These are phyloP conservation scores for Huntiella abstrusa DNA, from an alignment of 2,329 filamentous ascomycete genomes.

Conservation along the genomic window DNA sequence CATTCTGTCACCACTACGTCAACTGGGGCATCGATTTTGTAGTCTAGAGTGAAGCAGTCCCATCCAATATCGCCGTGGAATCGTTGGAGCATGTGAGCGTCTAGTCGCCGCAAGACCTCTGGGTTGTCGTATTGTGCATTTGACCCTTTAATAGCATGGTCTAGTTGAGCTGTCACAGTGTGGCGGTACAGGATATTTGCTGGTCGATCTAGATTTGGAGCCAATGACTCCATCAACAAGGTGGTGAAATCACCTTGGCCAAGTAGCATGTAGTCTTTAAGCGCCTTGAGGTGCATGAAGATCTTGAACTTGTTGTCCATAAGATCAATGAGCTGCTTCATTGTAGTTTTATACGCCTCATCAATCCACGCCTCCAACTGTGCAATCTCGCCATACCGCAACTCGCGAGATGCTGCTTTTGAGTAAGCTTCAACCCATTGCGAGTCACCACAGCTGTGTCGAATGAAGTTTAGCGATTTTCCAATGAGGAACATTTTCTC, in stretches of 20 bases:
- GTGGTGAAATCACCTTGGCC: constrained; percentile 96
- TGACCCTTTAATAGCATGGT: constrained; percentile 90
- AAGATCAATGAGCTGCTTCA: constrained; percentile 80
- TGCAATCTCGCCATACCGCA: constrained; percentile 82
- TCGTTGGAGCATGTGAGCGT: constrained; percentile 95
- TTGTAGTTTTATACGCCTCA: constrained; percentile 92
- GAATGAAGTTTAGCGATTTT: constrained; percentile 95
- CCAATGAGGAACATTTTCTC: constrained; percentile 95
- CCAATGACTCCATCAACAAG: constrained; percentile 86
- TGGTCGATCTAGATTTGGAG: constrained; percentile 79
- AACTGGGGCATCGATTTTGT: constrained; percentile 90
- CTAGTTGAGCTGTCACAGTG: constrained; percentile 89
- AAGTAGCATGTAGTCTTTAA: constrained; percentile 88
- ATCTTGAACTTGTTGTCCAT: constrained; percentile 93
- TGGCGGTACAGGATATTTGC: constrained; percentile 95
- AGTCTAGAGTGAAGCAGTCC: constrained; percentile 98
- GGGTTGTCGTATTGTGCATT: constrained; percentile 91
- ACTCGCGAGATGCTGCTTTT: constrained; percentile 76
- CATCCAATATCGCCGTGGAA: constrained; percentile 94
- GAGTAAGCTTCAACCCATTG: constrained; percentile 93
- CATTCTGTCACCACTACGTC: constrained; percentile 95
- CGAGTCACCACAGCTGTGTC: constrained; percentile 83
- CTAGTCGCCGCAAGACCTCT: constrained; percentile 76
- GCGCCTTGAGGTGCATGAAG: constrained; percentile 74
- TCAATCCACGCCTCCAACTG: constrained; percentile 87